phyloP scores from a whole-genome alignment of 2,329 filamentous ascomycete genomes.

The Calonectria leucothoes region DNA sequence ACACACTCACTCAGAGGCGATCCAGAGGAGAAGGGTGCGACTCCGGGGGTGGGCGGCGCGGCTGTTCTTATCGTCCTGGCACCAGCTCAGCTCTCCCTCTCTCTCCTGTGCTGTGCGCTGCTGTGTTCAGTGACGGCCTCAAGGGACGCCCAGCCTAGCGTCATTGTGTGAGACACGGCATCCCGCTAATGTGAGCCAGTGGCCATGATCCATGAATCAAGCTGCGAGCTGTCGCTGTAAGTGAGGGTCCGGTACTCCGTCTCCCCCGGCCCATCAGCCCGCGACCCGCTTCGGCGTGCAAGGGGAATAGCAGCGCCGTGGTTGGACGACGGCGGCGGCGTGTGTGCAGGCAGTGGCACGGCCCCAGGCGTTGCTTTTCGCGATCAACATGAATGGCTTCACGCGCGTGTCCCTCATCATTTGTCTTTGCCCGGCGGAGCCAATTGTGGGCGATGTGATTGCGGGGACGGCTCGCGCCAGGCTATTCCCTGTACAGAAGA shows the following conservation, averaged over 20 bases:
- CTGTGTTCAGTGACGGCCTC: neutral
- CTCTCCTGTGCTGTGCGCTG: too few relatives aligned
- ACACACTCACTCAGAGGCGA: neutral
- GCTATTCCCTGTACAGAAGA: neutral
- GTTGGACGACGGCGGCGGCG: slow-evolving; percentile 29
- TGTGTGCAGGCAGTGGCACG: slow-evolving; percentile 33
- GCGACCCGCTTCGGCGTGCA: slow-evolving; percentile 22
- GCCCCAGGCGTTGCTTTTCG: slow-evolving; percentile 23
- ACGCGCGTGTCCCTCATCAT: slow-evolving; percentile 4
- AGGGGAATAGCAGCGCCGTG: slow-evolving; percentile 16
- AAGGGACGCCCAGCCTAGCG: slow-evolving; percentile 18
- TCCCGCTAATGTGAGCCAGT: slow-evolving; percentile 24
- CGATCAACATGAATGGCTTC: slow-evolving; percentile 33
- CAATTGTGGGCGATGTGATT: slow-evolving; percentile 12
- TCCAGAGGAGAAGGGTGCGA: too few relatives aligned
- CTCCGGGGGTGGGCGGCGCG: neutral
- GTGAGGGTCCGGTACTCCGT: neutral
- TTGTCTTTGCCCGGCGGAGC: slow-evolving; percentile 5
- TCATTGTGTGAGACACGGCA: slow-evolving; percentile 35
- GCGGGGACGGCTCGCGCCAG: neutral
- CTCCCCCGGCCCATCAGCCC: slow-evolving; percentile 16
- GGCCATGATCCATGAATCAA: slow-evolving; percentile 12
- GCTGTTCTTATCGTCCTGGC: slow-evolving; percentile 17
- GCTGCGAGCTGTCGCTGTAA: neutral
- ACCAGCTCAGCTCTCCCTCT: neutral